Evolutionary conservation across 495 filamentous ascomycete species (phyloP).

Genomic region (Staphylotrichum longicolle): DNA sequence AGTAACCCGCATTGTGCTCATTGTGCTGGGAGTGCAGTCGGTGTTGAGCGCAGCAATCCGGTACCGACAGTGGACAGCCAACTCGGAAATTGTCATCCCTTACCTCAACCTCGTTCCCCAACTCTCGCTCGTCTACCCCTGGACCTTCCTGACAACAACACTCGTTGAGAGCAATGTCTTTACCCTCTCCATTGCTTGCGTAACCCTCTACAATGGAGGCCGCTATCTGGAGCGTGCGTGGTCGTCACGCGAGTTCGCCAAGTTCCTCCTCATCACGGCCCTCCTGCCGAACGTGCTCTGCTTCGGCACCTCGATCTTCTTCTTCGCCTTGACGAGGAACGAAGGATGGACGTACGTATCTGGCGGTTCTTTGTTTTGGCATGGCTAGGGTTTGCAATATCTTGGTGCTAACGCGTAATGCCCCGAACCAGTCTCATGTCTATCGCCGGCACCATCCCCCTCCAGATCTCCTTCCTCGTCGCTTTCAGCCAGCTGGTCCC

Average conservation of each 20-base stretch:
- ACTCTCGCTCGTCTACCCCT: slow-evolving; percentile 80
- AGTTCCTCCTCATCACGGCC: slow-evolving; percentile 76
- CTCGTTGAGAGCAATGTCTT: slow-evolving; percentile 93
- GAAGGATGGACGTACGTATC: slow-evolving; percentile 64
- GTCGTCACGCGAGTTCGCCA: slow-evolving; percentile 88
- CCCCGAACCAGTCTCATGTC: slow-evolving; percentile 58
- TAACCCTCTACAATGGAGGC: slow-evolving; percentile 88
- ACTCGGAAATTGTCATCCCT: slow-evolving; percentile 64
- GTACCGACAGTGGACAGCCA: slow-evolving; percentile 59
- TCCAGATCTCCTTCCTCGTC: slow-evolving; percentile 93
- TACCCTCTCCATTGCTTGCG: slow-evolving; percentile 72
- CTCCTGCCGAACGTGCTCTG: slow-evolving; percentile 76
- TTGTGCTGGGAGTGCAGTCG: slow-evolving; percentile 70
- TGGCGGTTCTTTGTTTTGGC: no score
- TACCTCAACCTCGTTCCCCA: slow-evolving; percentile 86
- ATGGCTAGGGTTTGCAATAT: no score
- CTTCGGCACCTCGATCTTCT: slow-evolving; percentile 68
- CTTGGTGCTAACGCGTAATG: no score
- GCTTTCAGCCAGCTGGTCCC: slow-evolving; percentile 98
- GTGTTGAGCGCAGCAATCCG: slow-evolving; percentile 76
- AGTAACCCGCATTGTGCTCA: slow-evolving; percentile 77
- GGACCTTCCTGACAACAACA: slow-evolving; percentile 84
- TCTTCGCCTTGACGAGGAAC: slow-evolving; percentile 68
- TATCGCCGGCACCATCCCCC: slow-evolving; percentile 81
- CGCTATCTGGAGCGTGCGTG: slow-evolving; percentile 95